A percentile compares a stretch with the other conserved stretches of the same genome.
Conservation (phyloP, 2,329 filamentous ascomycete genomes). For the Phaeosphaeriaceae sp. region DNA sequence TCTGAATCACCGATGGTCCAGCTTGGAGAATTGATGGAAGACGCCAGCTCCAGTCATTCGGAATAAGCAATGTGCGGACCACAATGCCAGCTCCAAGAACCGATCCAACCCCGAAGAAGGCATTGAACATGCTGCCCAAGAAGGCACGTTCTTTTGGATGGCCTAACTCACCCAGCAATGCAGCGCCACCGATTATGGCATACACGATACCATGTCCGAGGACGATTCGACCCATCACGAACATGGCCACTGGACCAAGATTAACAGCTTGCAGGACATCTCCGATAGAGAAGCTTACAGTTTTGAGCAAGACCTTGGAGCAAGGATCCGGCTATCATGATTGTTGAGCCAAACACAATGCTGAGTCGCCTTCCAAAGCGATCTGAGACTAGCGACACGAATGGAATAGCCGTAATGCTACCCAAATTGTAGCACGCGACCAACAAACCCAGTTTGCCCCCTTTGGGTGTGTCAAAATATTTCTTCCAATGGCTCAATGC, state of each 20-base stretch:
- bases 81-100: constrained; percentile 67
- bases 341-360: constrained; percentile 61
- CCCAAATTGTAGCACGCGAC: constrained; percentile 67
- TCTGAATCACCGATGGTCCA: constrained; percentile 67
- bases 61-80: constrained; percentile 67
- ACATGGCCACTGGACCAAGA: constrained; percentile 53
- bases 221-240: constrained; percentile 66
- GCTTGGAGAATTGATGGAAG: constrained; percentile 71
- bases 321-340: constrained; percentile 64
- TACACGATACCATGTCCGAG: constrained; percentile 73
- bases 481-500: constrained; percentile 49
- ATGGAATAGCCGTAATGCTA: constrained; percentile 64
- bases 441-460: constrained; percentile 61
- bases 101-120: constrained; percentile 68
- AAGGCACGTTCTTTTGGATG: constrained; percentile 73
- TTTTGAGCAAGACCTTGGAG: constrained; percentile 62
- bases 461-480: constrained; percentile 57
- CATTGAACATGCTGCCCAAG: constrained; percentile 73
- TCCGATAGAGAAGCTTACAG: constrained; percentile 23
- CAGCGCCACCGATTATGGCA: constrained; percentile 68
- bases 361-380: constrained; percentile 63
- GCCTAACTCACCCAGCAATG: constrained; percentile 70
- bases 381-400: constrained; percentile 64
- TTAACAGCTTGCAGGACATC: not conserved
- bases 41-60: constrained; percentile 71